Percentiles rank a stretch among this genome's conserved stretches.
Evolutionary conservation across 2,329 filamentous ascomycete genomes (phyloP).

Genomic region (Coniochaeta hoffmannii): DNA sequence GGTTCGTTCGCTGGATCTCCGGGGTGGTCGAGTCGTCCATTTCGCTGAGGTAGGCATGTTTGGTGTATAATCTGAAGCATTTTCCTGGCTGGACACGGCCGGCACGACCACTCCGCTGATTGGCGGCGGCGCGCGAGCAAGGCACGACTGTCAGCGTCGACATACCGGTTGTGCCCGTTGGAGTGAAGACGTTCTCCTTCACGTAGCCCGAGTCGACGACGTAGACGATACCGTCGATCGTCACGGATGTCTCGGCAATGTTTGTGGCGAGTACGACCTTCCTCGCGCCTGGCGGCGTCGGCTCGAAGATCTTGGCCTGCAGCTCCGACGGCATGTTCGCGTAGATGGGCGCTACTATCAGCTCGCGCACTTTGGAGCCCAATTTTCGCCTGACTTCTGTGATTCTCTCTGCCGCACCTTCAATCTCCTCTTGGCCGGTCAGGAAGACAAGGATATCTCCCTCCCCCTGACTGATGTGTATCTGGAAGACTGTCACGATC

Average conservation of each 20-base stretch:
- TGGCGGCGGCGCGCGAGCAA: conserved; percentile 84
- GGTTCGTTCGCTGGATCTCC: conserved; percentile 85
- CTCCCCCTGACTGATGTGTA: conserved; percentile 76
- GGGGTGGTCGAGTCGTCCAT: conserved; percentile 87
- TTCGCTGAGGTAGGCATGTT: conserved; percentile 90
- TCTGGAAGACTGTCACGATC: conserved; percentile 90
- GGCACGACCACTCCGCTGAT: conserved; percentile 86
- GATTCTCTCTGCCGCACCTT: conserved; percentile 75
- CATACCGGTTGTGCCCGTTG: conserved; percentile 69
- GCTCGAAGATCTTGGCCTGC: conserved; percentile 91
- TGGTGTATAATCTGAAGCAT: conserved; percentile 89
- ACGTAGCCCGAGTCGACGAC: conserved; percentile 94
- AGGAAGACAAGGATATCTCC: conserved; percentile 94
- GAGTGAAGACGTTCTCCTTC: conserved; percentile 92
- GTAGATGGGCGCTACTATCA: conserved; percentile 91
- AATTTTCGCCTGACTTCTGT: conserved; percentile 82
- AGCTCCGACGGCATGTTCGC: conserved; percentile 85
- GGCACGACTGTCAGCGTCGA: conserved; percentile 86
- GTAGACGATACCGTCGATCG: conserved; percentile 92
- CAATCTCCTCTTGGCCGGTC: conserved; percentile 94
- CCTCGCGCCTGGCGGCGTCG: conserved; percentile 73
- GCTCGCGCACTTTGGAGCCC: conserved; percentile 73
- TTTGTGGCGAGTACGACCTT: conserved; percentile 96
- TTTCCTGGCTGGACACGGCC: conserved; percentile 89
- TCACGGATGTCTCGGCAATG: conserved; percentile 92